phyloP scores from a whole-genome alignment of 179 eudicot genomes.

The Corrigiola litoralis region DNA sequence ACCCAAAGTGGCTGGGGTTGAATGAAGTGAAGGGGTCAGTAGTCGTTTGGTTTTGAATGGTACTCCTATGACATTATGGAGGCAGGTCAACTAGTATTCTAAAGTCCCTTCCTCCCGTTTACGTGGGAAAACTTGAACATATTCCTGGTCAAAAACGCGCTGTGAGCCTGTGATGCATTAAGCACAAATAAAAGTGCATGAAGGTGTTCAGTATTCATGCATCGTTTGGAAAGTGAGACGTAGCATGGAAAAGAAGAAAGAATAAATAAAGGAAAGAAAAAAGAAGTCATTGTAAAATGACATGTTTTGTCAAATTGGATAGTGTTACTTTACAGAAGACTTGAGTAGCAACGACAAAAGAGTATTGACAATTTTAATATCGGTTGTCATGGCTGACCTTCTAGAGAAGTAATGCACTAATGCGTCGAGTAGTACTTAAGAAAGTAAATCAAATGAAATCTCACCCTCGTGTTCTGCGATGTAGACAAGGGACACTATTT shows the following conservation, averaged over 20 bases:
- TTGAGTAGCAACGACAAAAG: background rate
- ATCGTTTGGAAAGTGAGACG: no score
- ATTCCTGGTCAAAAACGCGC: background rate
- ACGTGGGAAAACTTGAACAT: slow-evolving; percentile 2
- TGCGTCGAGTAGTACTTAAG: no score
- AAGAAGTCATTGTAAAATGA: background rate
- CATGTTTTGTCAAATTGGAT: background rate
- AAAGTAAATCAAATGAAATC: no score
- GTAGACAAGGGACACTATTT: no score
- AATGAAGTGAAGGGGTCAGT: background rate
- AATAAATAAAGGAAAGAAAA: background rate
- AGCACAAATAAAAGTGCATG: no score
- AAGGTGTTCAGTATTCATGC: no score
- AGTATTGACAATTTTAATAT: no score
- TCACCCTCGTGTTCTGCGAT: no score
- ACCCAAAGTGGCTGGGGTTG: slow-evolving; percentile 3
- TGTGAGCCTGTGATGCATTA: no score
- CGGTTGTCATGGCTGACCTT: no score
- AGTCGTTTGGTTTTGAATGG: background rate
- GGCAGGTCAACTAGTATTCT: slow-evolving; percentile 15
- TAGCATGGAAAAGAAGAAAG: background rate
- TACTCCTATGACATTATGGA: background rate
- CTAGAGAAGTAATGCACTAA: no score
- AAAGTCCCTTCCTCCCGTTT: slow-evolving; percentile 3
- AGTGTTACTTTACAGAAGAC: background rate